Conservation (phyloP, 1,139 yeast species). For the Hyphopichia khmerensis region DNA sequence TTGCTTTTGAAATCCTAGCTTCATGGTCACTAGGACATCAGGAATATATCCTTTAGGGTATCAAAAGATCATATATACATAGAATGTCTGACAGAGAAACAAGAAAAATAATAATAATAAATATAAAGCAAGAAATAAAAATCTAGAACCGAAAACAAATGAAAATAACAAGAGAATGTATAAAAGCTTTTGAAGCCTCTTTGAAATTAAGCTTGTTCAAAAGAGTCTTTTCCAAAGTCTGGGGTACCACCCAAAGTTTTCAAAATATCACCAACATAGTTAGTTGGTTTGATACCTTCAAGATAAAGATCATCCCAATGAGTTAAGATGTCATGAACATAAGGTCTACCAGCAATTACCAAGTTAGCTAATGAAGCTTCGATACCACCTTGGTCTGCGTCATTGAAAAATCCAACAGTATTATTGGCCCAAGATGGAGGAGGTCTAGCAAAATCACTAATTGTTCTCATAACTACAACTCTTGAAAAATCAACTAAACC, state of each 20-base stretch:
- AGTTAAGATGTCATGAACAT: conserved; percentile 50
- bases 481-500: conserved; percentile 60
- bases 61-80: too few species aligned
- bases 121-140: too few species aligned
- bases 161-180: too few species aligned
- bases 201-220: conserved; percentile 18
- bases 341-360: conserved; percentile 55
- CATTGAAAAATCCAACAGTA: conserved; percentile 53
- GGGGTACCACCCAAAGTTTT: conserved; percentile 48
- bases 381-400: conserved; percentile 53
- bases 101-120: too few species aligned
- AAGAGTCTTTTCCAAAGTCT: conserved; percentile 23
- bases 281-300: conserved; percentile 38
- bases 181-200: too few species aligned
- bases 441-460: conserved; percentile 61
- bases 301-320: conserved; percentile 53
- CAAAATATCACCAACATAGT: conserved; percentile 61
- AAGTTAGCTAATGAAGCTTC: conserved; percentile 51
- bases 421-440: conserved; percentile 45
- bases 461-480: conserved; percentile 61
- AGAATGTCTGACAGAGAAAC: too few species aligned
- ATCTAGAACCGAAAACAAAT: too few species aligned
- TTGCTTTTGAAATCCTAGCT: too few species aligned
- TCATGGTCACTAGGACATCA: too few species aligned
- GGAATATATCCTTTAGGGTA: too few species aligned